Conservation (phyloP, 2,329 filamentous ascomycete genomes). For the Allantophomopsis lycopodina region DNA sequence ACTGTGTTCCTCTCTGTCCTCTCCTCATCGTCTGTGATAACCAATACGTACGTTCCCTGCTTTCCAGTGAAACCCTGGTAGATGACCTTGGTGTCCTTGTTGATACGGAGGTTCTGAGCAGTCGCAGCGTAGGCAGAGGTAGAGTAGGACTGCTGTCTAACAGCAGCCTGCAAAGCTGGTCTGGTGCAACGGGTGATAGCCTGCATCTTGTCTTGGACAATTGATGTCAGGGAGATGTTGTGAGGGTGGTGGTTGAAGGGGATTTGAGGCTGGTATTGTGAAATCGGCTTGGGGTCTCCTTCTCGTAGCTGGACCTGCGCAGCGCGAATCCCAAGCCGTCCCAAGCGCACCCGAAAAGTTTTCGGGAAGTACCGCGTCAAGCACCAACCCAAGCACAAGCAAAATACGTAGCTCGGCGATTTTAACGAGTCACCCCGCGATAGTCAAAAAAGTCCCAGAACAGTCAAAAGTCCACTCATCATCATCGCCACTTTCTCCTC, state of each 20-base stretch:
- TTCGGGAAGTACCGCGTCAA: not conserved
- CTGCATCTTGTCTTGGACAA: conserved; percentile 54
- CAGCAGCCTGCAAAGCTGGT: conserved; percentile 53
- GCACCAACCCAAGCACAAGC: too few relatives aligned
- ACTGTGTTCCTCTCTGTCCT: conserved; percentile 1
- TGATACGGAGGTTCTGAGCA: conserved; percentile 82
- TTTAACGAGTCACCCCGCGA: too few relatives aligned
- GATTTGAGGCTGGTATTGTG: conserved; percentile 4
- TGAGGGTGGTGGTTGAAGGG: conserved; percentile 5
- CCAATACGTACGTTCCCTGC: conserved; percentile 69
- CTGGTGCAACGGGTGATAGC: conserved; percentile 61
- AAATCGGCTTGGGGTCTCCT: not conserved
- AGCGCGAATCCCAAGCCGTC: too few relatives aligned
- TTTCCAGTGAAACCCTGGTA: conserved; percentile 97
- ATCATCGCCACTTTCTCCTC: too few relatives aligned
- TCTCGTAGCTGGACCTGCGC: not conserved
- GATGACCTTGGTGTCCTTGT: conserved; percentile 82
- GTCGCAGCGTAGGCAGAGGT: conserved; percentile 62
- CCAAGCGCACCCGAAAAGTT: not conserved
- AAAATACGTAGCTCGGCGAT: too few relatives aligned
- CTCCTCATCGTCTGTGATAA: not conserved
- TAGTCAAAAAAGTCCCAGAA: too few relatives aligned
- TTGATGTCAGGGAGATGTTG: conserved; percentile 12
- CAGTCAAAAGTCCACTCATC: too few relatives aligned
- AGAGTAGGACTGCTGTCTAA: conserved; percentile 64